Conservation (phyloP, 768 basidiomycete genomes). For the Saitozyma sp. region DNA sequence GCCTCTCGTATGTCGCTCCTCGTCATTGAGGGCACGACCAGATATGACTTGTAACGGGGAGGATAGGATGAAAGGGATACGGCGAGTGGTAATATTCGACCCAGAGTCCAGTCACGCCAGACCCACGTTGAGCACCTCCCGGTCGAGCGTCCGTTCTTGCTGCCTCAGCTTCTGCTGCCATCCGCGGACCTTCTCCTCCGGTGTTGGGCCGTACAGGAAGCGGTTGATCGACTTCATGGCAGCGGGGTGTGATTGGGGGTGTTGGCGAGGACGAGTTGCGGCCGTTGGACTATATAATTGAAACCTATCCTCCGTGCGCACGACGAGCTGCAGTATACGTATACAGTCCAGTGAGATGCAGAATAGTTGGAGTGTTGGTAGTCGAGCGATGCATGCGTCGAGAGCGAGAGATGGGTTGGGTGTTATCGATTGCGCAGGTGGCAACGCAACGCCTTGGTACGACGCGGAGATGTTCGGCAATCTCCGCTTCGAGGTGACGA, state of each 20-base stretch:
- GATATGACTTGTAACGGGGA: neutral
- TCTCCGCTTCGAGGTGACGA: too few species aligned
- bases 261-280: too few species aligned
- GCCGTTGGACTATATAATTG: too few species aligned
- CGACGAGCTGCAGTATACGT: too few species aligned
- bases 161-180: constrained; percentile 87
- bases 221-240: constrained; percentile 65
- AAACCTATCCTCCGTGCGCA: too few species aligned
- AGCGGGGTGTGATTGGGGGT: neutral
- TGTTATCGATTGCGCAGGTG: too few species aligned
- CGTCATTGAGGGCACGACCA: neutral
- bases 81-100: neutral
- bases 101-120: neutral
- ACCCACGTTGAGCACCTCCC: constrained; percentile 91
- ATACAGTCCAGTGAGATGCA: too few species aligned
- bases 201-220: constrained; percentile 92
- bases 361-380: too few species aligned
- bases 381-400: too few species aligned
- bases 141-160: constrained; percentile 79
- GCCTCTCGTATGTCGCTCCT: neutral
- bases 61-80: neutral
- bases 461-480: too few species aligned
- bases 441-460: too few species aligned
- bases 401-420: too few species aligned
- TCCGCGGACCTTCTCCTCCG: constrained; percentile 85